Percentiles rank a stretch among this genome's conserved stretches.
Evolutionary conservation across 2,329 filamentous ascomycete species (phyloP).

Genomic region (Aspergillus jensenii): DNA sequence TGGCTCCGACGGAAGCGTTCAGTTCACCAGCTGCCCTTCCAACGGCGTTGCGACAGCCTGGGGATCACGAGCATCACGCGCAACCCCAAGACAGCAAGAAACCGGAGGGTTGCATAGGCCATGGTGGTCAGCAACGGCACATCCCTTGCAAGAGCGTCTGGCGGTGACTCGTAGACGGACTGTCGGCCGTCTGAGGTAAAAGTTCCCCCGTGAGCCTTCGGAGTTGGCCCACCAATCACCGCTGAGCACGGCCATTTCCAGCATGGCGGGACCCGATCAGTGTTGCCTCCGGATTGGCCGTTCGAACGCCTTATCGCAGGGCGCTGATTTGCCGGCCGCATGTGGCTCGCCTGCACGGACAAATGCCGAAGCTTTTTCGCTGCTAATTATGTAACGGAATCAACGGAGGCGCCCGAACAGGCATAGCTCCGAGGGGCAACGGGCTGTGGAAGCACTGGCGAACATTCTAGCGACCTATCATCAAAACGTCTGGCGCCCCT

Average conservation of each 20-base stretch:
- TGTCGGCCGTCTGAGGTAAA: constrained; percentile 2
- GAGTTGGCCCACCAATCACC: constrained; percentile 19
- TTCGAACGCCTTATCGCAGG: constrained; percentile 18
- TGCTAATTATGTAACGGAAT: constrained; percentile 9
- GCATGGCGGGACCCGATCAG: constrained; percentile 11
- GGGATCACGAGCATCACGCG: not conserved
- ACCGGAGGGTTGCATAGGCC: not conserved
- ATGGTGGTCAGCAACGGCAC: constrained; percentile 2
- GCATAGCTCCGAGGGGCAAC: not conserved
- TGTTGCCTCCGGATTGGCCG: constrained; percentile 18
- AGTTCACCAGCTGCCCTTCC: constrained; percentile 9
- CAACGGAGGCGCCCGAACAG: not conserved
- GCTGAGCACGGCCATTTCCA: constrained; percentile 15
- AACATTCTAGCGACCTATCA: constrained; percentile 9
- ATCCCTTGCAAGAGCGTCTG: constrained; percentile 5
- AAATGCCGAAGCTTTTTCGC: constrained; percentile 17
- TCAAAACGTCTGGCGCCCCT: not conserved
- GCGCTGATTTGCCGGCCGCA: constrained; percentile 4
- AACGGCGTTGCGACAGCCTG: not conserved
- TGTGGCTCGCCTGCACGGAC: constrained; percentile 17
- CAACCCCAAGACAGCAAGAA: not conserved
- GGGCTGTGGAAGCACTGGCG: constrained; percentile 5
- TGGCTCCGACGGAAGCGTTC: not conserved
- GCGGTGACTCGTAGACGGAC: constrained; percentile 1
- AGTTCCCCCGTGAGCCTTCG: not conserved